Evolutionary conservation across 345 rosid genomes (phyloP), one percentile per base, ranked within the genome.

Genomic region (Psidium guajava): DNA sequence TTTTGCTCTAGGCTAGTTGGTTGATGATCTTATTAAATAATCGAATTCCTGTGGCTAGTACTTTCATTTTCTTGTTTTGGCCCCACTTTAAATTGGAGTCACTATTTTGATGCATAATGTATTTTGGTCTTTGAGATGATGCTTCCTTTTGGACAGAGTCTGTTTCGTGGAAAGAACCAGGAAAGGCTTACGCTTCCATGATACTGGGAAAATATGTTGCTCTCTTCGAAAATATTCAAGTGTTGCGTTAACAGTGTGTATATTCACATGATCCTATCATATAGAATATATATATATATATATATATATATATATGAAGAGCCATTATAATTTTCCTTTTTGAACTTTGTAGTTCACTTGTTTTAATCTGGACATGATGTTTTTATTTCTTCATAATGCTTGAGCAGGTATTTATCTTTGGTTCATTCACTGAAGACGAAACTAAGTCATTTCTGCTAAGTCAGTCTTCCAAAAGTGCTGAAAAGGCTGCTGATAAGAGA

Each of bases 371-470:
- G 80, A 36, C 24, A 36, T 9, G 25, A 21, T 18, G 80, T 36
- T 69, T 27, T 54, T 44, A 32, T 82, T 47, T 83, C 5, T 54
- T 69, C 86, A 2, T 88, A 25, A 61, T 55, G 47, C 50, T 88
- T 81, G 42, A 55, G 87, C 92, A 95, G 94, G 83, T 93, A 44
- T 51, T 96, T 58, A 59, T 96, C 84, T 97, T 97, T 89, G 99
- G 99, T 49, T 97, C 99, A 47, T 97, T 97, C 88, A 93, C 97
- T 32, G 98, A 96, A 90, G 95, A 97, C 32, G 99, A 96, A 87
- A 95, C 97, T 61, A 93, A 85, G 87, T 93, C 92, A 75, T 91
- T 88, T 88, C 90, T 92, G 87, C 87, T 81, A 81, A 91, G 87
- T 81, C 89, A 85, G 82, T 81, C 93, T 47, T 49, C 91, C 88